Base-by-base conservation (phyloP, 345 rosid species). In the Rubroshorea leprosula region DNA sequence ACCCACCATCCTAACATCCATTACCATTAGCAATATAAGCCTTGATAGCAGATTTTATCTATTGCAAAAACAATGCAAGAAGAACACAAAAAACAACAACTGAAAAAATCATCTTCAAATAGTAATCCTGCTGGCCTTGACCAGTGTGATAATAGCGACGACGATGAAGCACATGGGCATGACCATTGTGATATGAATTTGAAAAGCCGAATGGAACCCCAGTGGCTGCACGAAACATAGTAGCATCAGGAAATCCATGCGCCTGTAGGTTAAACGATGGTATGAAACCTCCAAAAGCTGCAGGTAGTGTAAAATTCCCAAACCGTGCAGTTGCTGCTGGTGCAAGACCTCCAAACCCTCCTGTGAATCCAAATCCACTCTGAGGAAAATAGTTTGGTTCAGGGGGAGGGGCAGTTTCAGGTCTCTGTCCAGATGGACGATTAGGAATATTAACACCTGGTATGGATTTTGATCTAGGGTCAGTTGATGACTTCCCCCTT, bases 361-460 rank as follows among this genome's bases (percentile, higher is more conserved):
- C 94, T 75, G 71, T 86, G 60, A 87, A 85, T 29, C 97, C 89
- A 49, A 79, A 73, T 3, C 90, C 94, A 48, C 83, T 87, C 23
- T 70, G 92, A 39, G 75, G 77, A 74, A 90, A 83, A 25, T 85
- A 80, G 62, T 80, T 85, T 0, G 92, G 80, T 17, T 83, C 95
- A 0, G 88, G 95, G 5, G 95, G 87, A 51, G 85, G 92, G 44
- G 97, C 97, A 3, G 99, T 94, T 64, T 90, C 95, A 7, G 99
- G 99, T 58, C 97, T 87, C 82, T 87, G 99, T 31, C 99, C 99
- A 5, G 95, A 58, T 0, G 99, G 99, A 58, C 96, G 99, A 63
- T 80, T 81, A 0, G 99, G 99, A 53, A 94, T 89, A 48, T 83
- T 66, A 43, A 90, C 69, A 20, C 89, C 93, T 0, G 97, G 99